phyloP scores from a whole-genome alignment of 768 basidiomycete species.

The Mycena filopes region DNA sequence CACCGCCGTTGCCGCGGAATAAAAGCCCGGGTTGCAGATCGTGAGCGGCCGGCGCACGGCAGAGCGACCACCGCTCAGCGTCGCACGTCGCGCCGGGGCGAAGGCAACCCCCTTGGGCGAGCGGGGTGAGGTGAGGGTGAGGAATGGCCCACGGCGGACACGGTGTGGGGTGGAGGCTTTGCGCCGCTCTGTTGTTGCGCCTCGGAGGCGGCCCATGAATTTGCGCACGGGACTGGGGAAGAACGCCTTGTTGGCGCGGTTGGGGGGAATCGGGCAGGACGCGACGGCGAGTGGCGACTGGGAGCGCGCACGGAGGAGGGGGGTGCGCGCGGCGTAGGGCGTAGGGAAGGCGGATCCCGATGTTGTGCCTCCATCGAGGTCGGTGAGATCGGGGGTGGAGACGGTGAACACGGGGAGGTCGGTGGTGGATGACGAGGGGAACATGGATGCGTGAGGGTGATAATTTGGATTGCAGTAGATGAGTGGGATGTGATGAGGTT shows the following conservation, averaged over 20 bases:
- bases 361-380: no score
- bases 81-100: background rate
- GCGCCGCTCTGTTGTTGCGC: background rate
- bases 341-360: background rate
- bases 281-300: conserved; percentile 1
- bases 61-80: background rate
- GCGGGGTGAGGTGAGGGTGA: background rate
- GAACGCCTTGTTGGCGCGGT: background rate
- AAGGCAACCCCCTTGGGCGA: background rate
- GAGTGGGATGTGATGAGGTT: no score
- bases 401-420: conserved; percentile 1
- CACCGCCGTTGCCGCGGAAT: background rate
- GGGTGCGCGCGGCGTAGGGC: background rate
- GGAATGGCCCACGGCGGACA: no score
- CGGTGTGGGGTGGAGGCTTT: background rate
- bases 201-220: no score
- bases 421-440: background rate
- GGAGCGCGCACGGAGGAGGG: background rate
- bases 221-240: background rate
- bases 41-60: background rate
- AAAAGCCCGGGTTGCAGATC: background rate
- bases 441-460: no score
- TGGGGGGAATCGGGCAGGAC: conserved; percentile 1
- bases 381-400: background rate
- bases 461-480: no score